Conservation (phyloP, 441 rosid genomes). For the Melastoma candidum region DNA sequence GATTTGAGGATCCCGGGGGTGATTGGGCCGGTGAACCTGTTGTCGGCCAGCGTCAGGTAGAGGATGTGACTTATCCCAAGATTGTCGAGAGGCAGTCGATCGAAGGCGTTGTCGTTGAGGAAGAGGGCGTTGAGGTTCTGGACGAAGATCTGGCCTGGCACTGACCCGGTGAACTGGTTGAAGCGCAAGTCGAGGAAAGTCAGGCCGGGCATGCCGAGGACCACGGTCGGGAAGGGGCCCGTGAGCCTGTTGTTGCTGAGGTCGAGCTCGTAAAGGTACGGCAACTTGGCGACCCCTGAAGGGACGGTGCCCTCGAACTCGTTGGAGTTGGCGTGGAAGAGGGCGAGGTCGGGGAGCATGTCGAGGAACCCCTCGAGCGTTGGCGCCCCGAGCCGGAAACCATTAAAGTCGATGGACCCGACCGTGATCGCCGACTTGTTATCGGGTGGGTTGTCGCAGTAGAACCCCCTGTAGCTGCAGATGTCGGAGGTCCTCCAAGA, state of each 20-base stretch:
- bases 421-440: constrained; percentile 57
- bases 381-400: constrained; percentile 66
- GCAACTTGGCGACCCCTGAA: constrained; percentile 45
- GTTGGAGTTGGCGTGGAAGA: constrained; percentile 88
- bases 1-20: constrained; percentile 51
- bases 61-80: constrained; percentile 39
- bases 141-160: constrained; percentile 68
- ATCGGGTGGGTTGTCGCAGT: constrained; percentile 71
- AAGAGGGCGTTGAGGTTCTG: constrained; percentile 60
- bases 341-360: constrained; percentile 56
- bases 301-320: constrained; percentile 51
- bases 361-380: constrained; percentile 68
- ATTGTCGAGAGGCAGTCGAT: constrained; percentile 38
- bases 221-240: constrained; percentile 64
- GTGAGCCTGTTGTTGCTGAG: constrained; percentile 67
- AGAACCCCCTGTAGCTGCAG: constrained; percentile 71
- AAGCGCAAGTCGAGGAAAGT: constrained; percentile 67
- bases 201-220: constrained; percentile 47
- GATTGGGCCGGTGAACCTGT: constrained; percentile 61
- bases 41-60: constrained; percentile 64
- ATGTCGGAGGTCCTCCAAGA: constrained; percentile 70
- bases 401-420: constrained; percentile 83
- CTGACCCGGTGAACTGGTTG: constrained; percentile 55
- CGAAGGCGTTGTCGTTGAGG: constrained; percentile 58
- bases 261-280: constrained; percentile 74